Evolutionary conservation across 495 filamentous ascomycete species (phyloP), one percentile per base, ranked within the genome.

Genomic region (Penicillium cosmopolitanum): DNA sequence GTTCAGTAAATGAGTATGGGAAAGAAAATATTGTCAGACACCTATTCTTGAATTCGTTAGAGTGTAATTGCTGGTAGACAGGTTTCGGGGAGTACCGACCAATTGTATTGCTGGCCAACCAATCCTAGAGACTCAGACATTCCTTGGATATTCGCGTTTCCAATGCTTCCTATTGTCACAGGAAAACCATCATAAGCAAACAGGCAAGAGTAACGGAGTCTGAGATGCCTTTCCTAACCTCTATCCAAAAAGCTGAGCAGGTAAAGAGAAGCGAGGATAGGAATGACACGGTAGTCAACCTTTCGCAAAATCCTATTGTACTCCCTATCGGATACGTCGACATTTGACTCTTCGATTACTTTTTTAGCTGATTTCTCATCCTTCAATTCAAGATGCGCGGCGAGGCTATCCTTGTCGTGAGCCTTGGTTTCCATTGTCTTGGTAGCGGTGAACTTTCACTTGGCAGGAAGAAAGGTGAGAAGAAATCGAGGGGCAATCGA

Each of bases 1-100:
- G 80, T 68, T 90, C 87, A 40, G 86, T 81, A 12, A 85, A 64
- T 46, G 84, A 81, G 63, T 89, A 90, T 44, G 83, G 84, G 1
- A 85, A 76, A 70, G 87, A 89, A 73, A 86, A 88, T 19, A 87
- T 77, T 47, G 83, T 80, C 8, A 87, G 77, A 21, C 58, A 55
- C 53, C 51, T 53, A 53, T 44, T 19, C n/a, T 9, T 5, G 13
- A 44, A 1, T 38, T 5, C 11, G 36, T 38, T 38, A 38, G 36
- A 12, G 5, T 38, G 11, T n/a, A 38, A n/a, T 38, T 38, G 36
- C 4, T n/a, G 12, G 36, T 12, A 13, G 36, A 38, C 4, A 38
- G 2, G 36, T 38, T 38, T 15, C 36, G 15, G 21, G 12, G 6
- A 28, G 31, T 23, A 53, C 28, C 36, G 16, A 55, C 58, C 58